A percentile compares a stretch with the other conserved stretches of the same genome.
These are phyloP conservation scores for Penicillium brasilianum DNA, from an alignment of 2,329 filamentous ascomycete genomes.

Conservation along the genomic window DNA sequence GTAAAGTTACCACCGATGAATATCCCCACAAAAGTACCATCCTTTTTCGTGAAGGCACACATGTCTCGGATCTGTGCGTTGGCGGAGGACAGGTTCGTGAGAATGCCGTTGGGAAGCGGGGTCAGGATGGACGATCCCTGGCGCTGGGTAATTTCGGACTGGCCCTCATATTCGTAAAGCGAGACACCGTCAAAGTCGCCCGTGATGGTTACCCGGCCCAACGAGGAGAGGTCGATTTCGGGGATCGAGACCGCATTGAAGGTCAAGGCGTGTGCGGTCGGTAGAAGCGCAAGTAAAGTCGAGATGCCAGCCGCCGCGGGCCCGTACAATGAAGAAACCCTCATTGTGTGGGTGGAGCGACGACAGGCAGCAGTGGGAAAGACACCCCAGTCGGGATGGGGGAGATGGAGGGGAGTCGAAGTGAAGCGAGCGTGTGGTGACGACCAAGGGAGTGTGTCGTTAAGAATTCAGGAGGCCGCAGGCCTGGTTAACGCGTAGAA, in stretches of 20 bases:
- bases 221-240: conserved; percentile 70
- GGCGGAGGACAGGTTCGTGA: conserved; percentile 73
- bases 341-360: conserved; percentile 50
- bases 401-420: conserved; percentile 1
- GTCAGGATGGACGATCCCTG: conserved; percentile 84
- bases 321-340: conserved; percentile 52
- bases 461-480: conserved; percentile 27
- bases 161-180: conserved; percentile 81
- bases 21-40: conserved; percentile 73
- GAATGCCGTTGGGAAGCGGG: conserved; percentile 82
- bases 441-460: conserved; percentile 20
- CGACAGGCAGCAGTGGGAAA: conserved; percentile 36
- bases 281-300: conserved; percentile 36
- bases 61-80: conserved; percentile 87
- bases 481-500: conserved; percentile 27
- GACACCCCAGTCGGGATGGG: conserved; percentile 13
- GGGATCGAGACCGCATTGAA: conserved; percentile 45
- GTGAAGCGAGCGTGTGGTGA: conserved; percentile 21
- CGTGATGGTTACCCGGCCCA: conserved; percentile 83
- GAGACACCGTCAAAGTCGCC: conserved; percentile 93
- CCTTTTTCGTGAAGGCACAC: conserved; percentile 74
- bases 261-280: conserved; percentile 39
- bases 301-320: conserved; percentile 49
- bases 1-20: conserved; percentile 96
- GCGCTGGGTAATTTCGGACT: conserved; percentile 64